Evolutionary conservation across 345 rosid genomes (phyloP).

Genomic region (Salix suchowensis): DNA sequence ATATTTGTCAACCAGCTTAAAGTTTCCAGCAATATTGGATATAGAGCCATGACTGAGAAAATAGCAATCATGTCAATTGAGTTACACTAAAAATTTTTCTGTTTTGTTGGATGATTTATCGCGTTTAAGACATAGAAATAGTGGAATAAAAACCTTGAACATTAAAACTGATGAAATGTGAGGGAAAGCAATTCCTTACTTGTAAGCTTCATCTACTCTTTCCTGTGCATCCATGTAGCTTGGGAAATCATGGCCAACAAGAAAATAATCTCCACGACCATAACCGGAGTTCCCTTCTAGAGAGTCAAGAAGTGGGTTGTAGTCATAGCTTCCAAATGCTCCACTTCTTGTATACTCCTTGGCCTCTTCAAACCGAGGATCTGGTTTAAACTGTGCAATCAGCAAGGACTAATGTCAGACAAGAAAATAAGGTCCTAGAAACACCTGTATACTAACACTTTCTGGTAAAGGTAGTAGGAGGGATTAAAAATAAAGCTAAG

Average conservation of each 20-base stretch:
- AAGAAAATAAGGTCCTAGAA: not conserved
- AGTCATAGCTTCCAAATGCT: conserved; percentile 84
- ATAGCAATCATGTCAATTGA: not conserved
- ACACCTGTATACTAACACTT: too few species aligned
- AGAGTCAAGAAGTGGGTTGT: conserved; percentile 84
- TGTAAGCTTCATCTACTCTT: conserved; percentile 78
- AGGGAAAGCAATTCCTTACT: conserved; percentile 42
- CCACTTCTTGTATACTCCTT: conserved; percentile 81
- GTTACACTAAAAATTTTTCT: not conserved
- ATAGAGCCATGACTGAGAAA: not conserved
- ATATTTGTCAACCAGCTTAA: not conserved
- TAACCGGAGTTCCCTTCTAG: conserved; percentile 88
- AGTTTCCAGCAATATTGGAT: not conserved
- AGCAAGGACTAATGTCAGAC: conserved; percentile 5
- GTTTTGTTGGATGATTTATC: not conserved
- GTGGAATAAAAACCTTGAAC: not conserved
- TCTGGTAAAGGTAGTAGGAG: not conserved
- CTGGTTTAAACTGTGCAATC: conserved; percentile 75
- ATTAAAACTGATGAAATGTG: not conserved
- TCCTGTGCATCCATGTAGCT: conserved; percentile 84
- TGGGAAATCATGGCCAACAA: conserved; percentile 87
- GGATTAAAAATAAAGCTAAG: not conserved
- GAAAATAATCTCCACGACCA: conserved; percentile 93
- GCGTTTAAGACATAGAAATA: not conserved
- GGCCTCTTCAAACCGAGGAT: conserved; percentile 94